A percentile compares a stretch with the other conserved stretches of the same genome.
Conservation (phyloP, 1,284 basidiomycete genomes). For the Ganoderma leucocontextum region DNA sequence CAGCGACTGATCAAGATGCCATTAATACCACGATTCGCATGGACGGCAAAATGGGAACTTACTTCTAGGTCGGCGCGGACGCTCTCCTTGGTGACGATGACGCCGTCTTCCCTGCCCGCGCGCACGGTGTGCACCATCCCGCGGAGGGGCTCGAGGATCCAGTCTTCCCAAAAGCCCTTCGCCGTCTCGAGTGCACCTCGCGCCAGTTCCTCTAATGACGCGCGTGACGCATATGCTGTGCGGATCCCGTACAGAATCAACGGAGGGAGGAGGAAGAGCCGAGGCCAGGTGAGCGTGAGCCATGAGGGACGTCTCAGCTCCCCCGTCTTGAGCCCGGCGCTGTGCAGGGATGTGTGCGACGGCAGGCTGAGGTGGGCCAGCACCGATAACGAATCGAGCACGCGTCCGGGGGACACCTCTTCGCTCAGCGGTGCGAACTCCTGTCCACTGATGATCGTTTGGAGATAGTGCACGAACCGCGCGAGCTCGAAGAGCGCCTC, state of each 20-base stretch:
- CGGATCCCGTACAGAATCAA: conserved; percentile 58
- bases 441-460: conserved; percentile 27
- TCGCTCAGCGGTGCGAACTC: conserved; percentile 7
- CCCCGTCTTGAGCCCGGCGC: conserved; percentile 42
- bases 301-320: conserved; percentile 65
- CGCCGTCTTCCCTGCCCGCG: conserved; percentile 74
- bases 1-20: conserved; percentile 65
- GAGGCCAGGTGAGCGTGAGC: conserved; percentile 71
- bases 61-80: conserved; percentile 84
- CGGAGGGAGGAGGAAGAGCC: conserved; percentile 70
- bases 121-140: conserved; percentile 87
- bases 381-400: conserved; percentile 31
- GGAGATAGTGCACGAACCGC: conserved; percentile 29
- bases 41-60: conserved; percentile 35
- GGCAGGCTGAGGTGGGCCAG: conserved; percentile 40
- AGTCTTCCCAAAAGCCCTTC: conserved; percentile 81
- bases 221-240: conserved; percentile 59
- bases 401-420: conserved; percentile 14
- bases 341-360: conserved; percentile 43
- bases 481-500: conserved; percentile 24
- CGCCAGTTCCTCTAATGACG: conserved; percentile 60
- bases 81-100: conserved; percentile 81
- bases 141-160: conserved; percentile 89
- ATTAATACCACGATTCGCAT: background rate
- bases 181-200: conserved; percentile 76